phyloP scores from a whole-genome alignment of 1,284 basidiomycete genomes.

The Xanthoconium separans region DNA sequence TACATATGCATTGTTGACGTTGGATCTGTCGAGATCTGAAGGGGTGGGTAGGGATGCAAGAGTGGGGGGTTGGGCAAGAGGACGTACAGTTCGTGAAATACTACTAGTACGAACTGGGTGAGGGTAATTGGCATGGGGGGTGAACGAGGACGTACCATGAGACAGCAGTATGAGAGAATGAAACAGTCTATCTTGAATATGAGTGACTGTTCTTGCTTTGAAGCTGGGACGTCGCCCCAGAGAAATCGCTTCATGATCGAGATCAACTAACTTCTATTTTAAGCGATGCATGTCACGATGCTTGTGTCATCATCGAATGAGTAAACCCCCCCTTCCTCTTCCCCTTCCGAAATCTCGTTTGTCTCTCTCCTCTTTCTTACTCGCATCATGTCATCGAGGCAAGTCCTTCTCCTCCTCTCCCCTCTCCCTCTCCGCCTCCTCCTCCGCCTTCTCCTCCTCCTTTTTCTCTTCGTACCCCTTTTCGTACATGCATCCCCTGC shows the following conservation, averaged over 20 bases:
- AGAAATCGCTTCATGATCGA: no score
- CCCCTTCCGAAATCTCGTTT: neutral
- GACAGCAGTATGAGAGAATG: conserved; percentile 66
- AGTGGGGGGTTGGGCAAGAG: neutral
- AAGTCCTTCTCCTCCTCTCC: neutral
- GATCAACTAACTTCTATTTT: neutral
- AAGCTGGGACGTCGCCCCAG: no score
- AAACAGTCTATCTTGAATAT: conserved; percentile 51
- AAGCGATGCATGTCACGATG: neutral
- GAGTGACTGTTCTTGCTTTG: conserved; percentile 33
- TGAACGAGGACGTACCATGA: conserved; percentile 48
- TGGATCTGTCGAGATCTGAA: conserved; percentile 63
- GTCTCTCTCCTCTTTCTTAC: conserved; percentile 1
- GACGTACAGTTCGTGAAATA: conserved; percentile 64
- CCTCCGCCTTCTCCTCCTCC: neutral
- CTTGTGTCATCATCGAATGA: no score
- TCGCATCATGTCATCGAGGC: neutral
- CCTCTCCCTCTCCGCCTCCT: neutral
- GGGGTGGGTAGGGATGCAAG: neutral
- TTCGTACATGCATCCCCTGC: conserved; percentile 15
- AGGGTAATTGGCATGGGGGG: neutral
- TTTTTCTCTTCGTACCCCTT: conserved; percentile 19
- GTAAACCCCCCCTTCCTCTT: no score
- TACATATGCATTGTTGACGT: conserved; percentile 71
- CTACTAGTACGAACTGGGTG: conserved; percentile 29